Base-by-base conservation (phyloP, 2,329 filamentous ascomycete species). In the Paraphoma chrysanthemicola region DNA sequence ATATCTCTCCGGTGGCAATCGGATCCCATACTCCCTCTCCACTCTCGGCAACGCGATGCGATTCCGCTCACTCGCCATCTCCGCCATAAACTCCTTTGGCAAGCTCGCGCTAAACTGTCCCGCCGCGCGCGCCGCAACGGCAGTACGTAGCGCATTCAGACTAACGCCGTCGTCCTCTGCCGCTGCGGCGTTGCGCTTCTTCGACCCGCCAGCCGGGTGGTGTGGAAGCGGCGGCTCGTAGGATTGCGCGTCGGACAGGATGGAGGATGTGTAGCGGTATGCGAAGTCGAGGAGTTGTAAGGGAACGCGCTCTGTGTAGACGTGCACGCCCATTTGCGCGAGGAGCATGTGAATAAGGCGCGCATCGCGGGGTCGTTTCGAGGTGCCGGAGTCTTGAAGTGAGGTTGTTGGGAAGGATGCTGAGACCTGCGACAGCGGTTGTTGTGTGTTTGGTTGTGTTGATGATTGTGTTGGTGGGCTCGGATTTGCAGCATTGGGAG, bases 281-380 rank as follows among this genome's bases (percentile, higher is more conserved):
- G 91, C 90, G 72, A 94, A 94, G 64, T 95, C 91, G 74, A 95
- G 88, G 47, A 95, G 87, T 56, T 93, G 87, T 0, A 94, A 85
- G 0, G 91, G 91, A 1, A 95, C 91, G 69, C 91, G 90, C 75
- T 90, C 86, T 75, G 94, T 91, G 82, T 92, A 95, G 41, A 88
- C 84, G 4, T 89, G 88, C 9, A 94, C 90, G 70, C 91, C 91
- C 68, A 93, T 89, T 7, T 89, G 90, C 17, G 88, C 89, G 47
- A 95, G 87, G 49, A 95, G 85, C 16, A 93, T 86, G 78, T 94
- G 91, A 68, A 95, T 86, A 12, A 92, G 87, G 69, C 91, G 88
- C 14, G 89, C 86, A 76, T 95, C 91, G 78, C 91, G 90, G 0
- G 91, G 91, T 4, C 90, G 86, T 48, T 82, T 77, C 28, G 58